Evolutionary conservation across 352 stramenopile species (phyloP), one percentile per base, ranked within the genome.

Genomic region (Pythium dissotocum): DNA sequence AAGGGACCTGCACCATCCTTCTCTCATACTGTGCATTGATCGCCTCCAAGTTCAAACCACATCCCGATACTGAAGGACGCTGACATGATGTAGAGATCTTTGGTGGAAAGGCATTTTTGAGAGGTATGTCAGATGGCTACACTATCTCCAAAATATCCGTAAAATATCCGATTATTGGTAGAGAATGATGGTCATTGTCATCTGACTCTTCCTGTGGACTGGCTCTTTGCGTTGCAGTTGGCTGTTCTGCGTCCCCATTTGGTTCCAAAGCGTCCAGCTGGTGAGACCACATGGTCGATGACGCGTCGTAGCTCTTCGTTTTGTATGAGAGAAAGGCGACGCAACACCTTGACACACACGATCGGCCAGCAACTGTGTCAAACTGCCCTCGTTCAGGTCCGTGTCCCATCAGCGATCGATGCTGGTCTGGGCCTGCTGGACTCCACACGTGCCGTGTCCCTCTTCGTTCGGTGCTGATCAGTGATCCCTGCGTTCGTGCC

Each of bases 241-340:
- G 40, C 40, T 24, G 40, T 49, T n/a, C 40, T 4, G 7, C 7
- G 46, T 14, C 18, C 46, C 18, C n/a, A 13, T 53, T 53, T 21
- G 46, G 46, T 53, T n/a, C 14, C 46, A n/a, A 6, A 30, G 21
- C 18, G 46, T 28, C 46, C 46, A 53, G 46, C 18, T 53, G 46
- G 46, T 9, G 6, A 4, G n/a, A 8, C 46, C 46, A 53, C 46
- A 53, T 53, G 46, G 46, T 9, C 46, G 46, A 53, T 53, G 46
- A 53, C 46, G 46, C 46, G 46, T 53, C 21, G 46, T 30, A 53
- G 46, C 46, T 53, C 46, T 6, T 53, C 46, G 46, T 53, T 53
- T 32, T 32, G 46, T 14, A 12, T 14, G 36, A 7, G 36, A 44
- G 36, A 44, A 44, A 44, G 36, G 36, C 36, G 10, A 12, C 36